Percentiles rank a stretch among this genome's conserved stretches.
Evolutionary conservation across 148 eudicot genomes (phyloP).

Genomic region (Rhododendron ferrugineum): DNA sequence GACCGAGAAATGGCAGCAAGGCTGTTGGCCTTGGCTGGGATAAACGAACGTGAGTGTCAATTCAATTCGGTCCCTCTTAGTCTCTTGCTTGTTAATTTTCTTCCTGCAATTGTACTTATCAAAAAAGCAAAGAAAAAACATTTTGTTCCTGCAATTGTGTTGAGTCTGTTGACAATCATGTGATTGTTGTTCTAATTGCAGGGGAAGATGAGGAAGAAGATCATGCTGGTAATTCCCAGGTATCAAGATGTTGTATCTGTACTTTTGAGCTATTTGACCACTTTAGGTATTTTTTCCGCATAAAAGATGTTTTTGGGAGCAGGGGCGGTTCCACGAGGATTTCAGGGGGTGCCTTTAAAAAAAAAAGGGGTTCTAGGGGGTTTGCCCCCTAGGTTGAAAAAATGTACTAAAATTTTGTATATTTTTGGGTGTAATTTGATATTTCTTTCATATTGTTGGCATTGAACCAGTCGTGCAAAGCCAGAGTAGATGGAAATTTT

Average conservation of each 20-base stretch:
- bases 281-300: neutral
- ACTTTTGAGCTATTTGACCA: neutral
- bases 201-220: constrained; percentile 66
- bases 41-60: constrained; percentile 57
- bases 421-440: no score
- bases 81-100: neutral
- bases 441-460: no score
- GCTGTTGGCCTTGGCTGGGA: constrained; percentile 72
- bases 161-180: neutral
- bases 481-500: no score
- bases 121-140: neutral
- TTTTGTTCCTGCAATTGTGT: constrained; percentile 8
- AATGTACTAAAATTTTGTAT: no score
- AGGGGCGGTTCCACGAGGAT: no score
- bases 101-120: constrained; percentile 10
- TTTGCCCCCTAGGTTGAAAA: no score
- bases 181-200: constrained; percentile 21
- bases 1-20: constrained; percentile 93
- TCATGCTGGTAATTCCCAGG: constrained; percentile 62
- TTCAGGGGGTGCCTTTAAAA: no score
- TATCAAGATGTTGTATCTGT: constrained; percentile 16
- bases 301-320: neutral
- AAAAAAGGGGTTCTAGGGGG: no score
- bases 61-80: neutral
- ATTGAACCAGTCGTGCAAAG: no score